Evolutionary conservation across 164 flowering plant genomes (phyloP), one percentile per base, ranked within the genome.

Genomic region (Magnolia sinica): DNA sequence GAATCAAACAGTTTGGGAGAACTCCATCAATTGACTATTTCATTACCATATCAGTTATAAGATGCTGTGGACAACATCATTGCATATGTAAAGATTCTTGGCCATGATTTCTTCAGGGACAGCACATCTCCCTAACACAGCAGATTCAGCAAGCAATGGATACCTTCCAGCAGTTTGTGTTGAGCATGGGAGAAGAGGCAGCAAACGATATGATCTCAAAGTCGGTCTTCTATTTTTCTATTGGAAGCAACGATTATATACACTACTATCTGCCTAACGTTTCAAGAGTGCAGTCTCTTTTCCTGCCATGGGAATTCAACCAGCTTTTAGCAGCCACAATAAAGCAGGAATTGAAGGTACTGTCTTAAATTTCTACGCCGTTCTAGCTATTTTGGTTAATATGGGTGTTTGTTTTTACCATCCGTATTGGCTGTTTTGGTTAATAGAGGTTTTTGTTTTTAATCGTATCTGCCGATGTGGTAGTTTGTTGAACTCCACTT

Each of bases 161-260:
- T 72, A 95, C 98, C 19, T 83, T 81, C 71, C 96, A 95, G 85
- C 88, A 82, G 79, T 85, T 93, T 59, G 84, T 81, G 67, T 58
- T 91, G 31, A 86, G 61, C 23, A 77, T 90, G 84, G 99, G 99
- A 14, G 96, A 91, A 85, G 83, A 82, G 58, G 86, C 78, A 61
- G 89, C 97, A 50, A 68, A 74, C 22, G 77, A 84, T 74, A 85
- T 85, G 70, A 86, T 92, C 79, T 89, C 96, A 1, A 84, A 81
- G 22, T 91, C 99, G 0, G 81, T 93, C 9, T 84, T 93, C 73
- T 92, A 93, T 79, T 75, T 95, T 51, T 95, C 99, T 0, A 87
- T 95, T 55, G 98, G 99, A 10, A 86, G 87, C 82, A 95, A 93
- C 71, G 96, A 95, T 82, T 95, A 84, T 71, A 95, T 95, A 79